Evolutionary conservation across 2,329 filamentous ascomycete genomes (phyloP).

Genomic region (Dactylonectria macrodidyma): DNA sequence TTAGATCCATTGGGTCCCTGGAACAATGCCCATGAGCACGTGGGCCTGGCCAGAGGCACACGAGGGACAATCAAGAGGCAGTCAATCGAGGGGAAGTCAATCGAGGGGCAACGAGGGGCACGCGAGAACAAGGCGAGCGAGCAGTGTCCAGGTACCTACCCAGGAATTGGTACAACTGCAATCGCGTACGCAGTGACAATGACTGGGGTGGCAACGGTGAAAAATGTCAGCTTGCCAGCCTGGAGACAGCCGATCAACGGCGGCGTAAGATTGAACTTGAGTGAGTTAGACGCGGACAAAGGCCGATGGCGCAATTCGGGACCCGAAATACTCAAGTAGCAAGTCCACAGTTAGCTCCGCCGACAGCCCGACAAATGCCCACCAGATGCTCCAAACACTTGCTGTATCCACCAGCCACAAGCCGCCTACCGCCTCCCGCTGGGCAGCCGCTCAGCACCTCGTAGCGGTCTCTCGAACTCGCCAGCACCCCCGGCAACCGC

Average conservation of each 20-base stretch:
- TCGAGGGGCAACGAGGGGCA: neutral
- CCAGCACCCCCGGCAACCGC: constrained; percentile 46
- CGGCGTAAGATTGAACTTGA: constrained; percentile 16
- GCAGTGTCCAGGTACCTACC: too few species aligned
- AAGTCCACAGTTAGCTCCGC: constrained; percentile 42
- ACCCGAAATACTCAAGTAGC: constrained; percentile 37
- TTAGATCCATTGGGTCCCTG: neutral
- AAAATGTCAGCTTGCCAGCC: neutral
- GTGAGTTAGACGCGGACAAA: constrained; percentile 31
- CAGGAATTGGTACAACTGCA: neutral
- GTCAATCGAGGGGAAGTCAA: neutral
- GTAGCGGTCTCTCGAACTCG: constrained; percentile 11
- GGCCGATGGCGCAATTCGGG: constrained; percentile 48
- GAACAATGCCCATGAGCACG: constrained; percentile 21
- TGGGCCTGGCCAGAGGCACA: constrained; percentile 12
- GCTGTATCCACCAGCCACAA: constrained; percentile 37
- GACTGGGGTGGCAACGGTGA: constrained; percentile 4
- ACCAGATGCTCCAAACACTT: constrained; percentile 18
- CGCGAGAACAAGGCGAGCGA: neutral
- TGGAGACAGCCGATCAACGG: constrained; percentile 19
- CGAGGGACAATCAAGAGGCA: constrained; percentile 1
- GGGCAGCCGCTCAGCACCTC: constrained; percentile 8
- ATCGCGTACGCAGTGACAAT: neutral
- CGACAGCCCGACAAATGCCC: constrained; percentile 46
- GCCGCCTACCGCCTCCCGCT: constrained; percentile 29